Conservation (phyloP, 495 filamentous ascomycete species). For the Aspergillus ellipticus region DNA sequence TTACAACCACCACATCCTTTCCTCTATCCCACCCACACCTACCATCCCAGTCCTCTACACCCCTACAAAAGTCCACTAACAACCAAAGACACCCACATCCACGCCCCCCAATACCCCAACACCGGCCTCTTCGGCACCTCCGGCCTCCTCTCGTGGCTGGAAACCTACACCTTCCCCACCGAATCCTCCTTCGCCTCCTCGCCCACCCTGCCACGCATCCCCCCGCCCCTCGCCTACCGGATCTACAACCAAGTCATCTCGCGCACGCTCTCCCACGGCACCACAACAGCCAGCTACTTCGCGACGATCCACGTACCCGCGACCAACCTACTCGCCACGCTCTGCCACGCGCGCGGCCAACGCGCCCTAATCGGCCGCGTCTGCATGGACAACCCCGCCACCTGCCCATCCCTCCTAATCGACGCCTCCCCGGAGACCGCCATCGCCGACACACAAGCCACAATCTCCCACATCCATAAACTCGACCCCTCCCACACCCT, state of each 20-base stretch:
- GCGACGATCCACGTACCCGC: constrained; percentile 77
- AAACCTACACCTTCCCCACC: constrained; percentile 93
- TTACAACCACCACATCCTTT: background rate
- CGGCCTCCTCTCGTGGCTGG: constrained; percentile 86
- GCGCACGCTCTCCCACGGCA: constrained; percentile 82
- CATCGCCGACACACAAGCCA: constrained; percentile 53
- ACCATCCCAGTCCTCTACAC: too few species aligned
- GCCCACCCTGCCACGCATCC: constrained; percentile 13
- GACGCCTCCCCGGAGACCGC: constrained; percentile 59
- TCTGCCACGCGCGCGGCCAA: constrained; percentile 73
- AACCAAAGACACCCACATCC: constrained; percentile 79
- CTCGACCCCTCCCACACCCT: constrained; percentile 63
- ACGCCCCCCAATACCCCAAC: constrained; percentile 93
- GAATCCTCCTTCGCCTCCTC: constrained; percentile 63
- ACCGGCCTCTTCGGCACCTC: constrained; percentile 84
- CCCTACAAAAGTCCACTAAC: constrained; percentile 13
- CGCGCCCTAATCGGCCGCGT: constrained; percentile 86
- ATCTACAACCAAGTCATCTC: constrained; percentile 72
- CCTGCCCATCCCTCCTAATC: constrained; percentile 69
- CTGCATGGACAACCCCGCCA: constrained; percentile 73
- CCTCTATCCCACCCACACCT: background rate
- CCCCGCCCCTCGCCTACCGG: constrained; percentile 45
- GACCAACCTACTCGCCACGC: constrained; percentile 82
- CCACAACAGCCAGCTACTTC: constrained; percentile 88
- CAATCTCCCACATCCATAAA: constrained; percentile 60